Evolutionary conservation across 108 stramenopile genomes (phyloP), one percentile per base, ranked within the genome.

Genomic region (Fistulifera pelliculosa): DNA sequence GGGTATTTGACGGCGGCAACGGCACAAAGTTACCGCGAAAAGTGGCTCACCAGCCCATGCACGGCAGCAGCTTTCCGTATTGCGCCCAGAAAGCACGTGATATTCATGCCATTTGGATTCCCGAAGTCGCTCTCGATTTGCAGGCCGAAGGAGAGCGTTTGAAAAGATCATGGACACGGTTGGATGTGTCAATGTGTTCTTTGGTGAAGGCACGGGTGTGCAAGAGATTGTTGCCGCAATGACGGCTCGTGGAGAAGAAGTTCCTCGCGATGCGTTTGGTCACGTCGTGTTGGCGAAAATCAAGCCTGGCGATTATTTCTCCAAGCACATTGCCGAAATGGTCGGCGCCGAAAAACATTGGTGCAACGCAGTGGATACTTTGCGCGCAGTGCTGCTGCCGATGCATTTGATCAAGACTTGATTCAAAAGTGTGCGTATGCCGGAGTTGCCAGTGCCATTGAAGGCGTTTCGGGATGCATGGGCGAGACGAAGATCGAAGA

Each of bases 291-390:
- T 94, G 38, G 89, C 71, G 62, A 87, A 88, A 71, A 77, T 94
- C 49, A 89, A 94, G 52, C 89, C 89, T 23, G 93, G 87, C 24
- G 65, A 73, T 18, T 94, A 94, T 71, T 91, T 94, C 58, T 73
- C 83, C 28, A 80, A 75, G 38, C 77, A 77, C 47, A 61, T 94
- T 54, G 82, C 85, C 25, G 51, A 70, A 14, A 60, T 70, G 26
- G 63, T 94, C 21, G 77, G 68, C 14, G 93, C 93, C 21, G 93
- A 94, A 74, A 94, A 94, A 88, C 87, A 3, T 56, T 94, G 23
- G 89, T 94, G 4, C 89, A 94, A 65, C 90, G 90, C 50, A 82
- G 80, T 21, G 93, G 93, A 60, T 94, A 94, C 75, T 91, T 91
- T 69, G 87, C 85, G 23, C 85, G 93, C 41, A 62, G 82, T 1